Base-by-base conservation (phyloP, 2,329 filamentous ascomycete genomes). In the Aspergillus nomiae region DNA sequence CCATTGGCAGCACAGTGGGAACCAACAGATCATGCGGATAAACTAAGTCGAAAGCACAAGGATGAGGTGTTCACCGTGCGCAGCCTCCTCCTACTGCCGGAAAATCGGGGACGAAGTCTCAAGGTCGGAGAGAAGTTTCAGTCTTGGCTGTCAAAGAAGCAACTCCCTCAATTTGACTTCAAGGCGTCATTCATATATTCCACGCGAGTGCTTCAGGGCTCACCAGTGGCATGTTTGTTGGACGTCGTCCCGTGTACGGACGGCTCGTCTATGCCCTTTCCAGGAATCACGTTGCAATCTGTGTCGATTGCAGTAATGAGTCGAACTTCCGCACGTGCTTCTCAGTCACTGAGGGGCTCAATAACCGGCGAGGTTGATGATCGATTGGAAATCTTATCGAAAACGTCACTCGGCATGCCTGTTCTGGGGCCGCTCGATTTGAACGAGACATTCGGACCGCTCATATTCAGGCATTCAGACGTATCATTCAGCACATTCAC, bases 91-190 rank as follows among this genome's bases (percentile, higher is more conserved):
- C 21, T 69, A 2, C 56, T 66, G 16, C 63, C 63, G 4, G 58
- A 62, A 11, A 69, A 66, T n/a, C 55, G 48, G 24, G 63, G 65
- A 1, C 60, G 62, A n/a, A 60, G 28, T 10, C 21, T 66, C 12
- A 58, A 32, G 1, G 11, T 62, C 2, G 57, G 58, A 16, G 65
- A 67, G 21, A 69, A 60, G 41, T 41, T 67, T 2, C 60, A 60
- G 26, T 62, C 63, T 2, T 63, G 62, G 67, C 43, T 66, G n/a
- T 61, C 58, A 24, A 56, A 65, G 1, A 38, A 51, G 19, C 67
- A 62, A n/a, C 43, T 67, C 9, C 63, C 66, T n/a, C 53, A 56
- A 11, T 67, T 67, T 53, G 63, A 61, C 45, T 67, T 69, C 32
- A 59, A 53, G 4, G 63, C 59, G 1, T 50, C 53, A 1, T 63